Conservation (phyloP, 352 stramenopile species). For the Elongisporangium anandrum region DNA sequence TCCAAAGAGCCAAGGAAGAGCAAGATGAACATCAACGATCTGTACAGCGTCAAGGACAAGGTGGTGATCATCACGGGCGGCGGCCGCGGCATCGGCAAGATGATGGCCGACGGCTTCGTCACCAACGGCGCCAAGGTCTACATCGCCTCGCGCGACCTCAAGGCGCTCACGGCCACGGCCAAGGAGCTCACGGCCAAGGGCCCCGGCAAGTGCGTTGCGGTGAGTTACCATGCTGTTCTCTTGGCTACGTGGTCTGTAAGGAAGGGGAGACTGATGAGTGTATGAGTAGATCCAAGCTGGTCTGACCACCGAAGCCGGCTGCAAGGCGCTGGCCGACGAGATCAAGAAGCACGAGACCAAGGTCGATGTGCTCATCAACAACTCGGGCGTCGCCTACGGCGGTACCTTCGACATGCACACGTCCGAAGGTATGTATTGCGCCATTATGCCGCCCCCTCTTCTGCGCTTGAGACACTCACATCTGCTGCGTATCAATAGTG, state of each 20-base stretch:
- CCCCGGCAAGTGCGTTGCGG: slow-evolving; percentile 54
- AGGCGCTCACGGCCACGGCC: slow-evolving; percentile 73
- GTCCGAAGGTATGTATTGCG: slow-evolving; percentile 16
- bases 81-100: slow-evolving; percentile 91
- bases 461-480: neutral
- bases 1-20: slow-evolving; percentile 7
- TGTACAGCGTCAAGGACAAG: slow-evolving; percentile 54
- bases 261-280: slow-evolving; percentile 1
- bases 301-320: slow-evolving; percentile 21
- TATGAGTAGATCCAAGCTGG: slow-evolving; percentile 19
- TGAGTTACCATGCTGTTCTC: slow-evolving; percentile 6
- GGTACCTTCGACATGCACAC: slow-evolving; percentile 34
- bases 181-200: slow-evolving; percentile 53
- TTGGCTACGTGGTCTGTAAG: neutral
- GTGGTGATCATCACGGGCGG: slow-evolving; percentile 92
- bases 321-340: slow-evolving; percentile 47
- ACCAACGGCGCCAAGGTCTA: slow-evolving; percentile 91
- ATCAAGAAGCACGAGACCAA: slow-evolving; percentile 66
- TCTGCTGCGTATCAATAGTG: slow-evolving; percentile 33
- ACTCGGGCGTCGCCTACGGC: slow-evolving; percentile 77
- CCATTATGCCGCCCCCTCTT: neutral
- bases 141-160: slow-evolving; percentile 84
- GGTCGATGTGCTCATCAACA: slow-evolving; percentile 95
- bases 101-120: slow-evolving; percentile 94
- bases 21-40: slow-evolving; percentile 11